A percentile compares a stretch with the other conserved stretches of the same genome.
Conservation (phyloP, 306 rosid species). For the Corylus heterophylla region DNA sequence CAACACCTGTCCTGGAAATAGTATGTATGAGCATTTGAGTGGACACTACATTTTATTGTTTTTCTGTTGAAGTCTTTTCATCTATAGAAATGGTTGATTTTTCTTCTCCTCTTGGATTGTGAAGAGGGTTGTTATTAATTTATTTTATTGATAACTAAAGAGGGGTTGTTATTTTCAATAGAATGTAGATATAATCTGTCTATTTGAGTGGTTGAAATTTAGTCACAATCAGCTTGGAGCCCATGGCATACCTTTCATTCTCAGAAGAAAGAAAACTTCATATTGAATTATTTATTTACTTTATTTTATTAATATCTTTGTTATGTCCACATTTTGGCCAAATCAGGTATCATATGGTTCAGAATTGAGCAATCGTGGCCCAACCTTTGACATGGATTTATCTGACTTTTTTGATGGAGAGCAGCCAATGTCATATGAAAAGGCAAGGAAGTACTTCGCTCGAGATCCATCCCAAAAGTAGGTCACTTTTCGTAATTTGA, state of each 20-base stretch:
- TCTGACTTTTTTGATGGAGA: slow-evolving; percentile 86
- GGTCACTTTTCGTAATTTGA: slow-evolving; percentile 22
- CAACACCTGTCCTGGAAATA: slow-evolving; percentile 84
- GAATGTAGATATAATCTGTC: slow-evolving; percentile 4
- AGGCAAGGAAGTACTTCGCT: slow-evolving; percentile 75
- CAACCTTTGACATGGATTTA: slow-evolving; percentile 92
- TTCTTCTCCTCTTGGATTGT: background rate
- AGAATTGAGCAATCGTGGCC: slow-evolving; percentile 85
- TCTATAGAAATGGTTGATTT: background rate
- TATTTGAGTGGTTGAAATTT: background rate
- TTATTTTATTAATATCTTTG: slow-evolving; percentile 15
- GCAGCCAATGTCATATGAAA: slow-evolving; percentile 70
- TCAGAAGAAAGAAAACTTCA: background rate
- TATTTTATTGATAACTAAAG: background rate
- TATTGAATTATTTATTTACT: background rate
- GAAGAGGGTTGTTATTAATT: background rate
- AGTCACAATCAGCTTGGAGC: background rate
- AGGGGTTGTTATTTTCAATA: background rate
- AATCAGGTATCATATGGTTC: slow-evolving; percentile 94
- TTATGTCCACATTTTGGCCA: slow-evolving; percentile 28
- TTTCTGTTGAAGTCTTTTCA: background rate
- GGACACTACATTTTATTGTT: background rate
- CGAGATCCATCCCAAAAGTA: slow-evolving; percentile 94
- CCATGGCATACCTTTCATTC: background rate
- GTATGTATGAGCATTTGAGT: slow-evolving; percentile 50